A percentile compares a stretch with the other conserved stretches of the same genome.
phyloP scores from a whole-genome alignment of 225 moss, liverwort and hornwort genomes.

The Lunularia cruciata region DNA sequence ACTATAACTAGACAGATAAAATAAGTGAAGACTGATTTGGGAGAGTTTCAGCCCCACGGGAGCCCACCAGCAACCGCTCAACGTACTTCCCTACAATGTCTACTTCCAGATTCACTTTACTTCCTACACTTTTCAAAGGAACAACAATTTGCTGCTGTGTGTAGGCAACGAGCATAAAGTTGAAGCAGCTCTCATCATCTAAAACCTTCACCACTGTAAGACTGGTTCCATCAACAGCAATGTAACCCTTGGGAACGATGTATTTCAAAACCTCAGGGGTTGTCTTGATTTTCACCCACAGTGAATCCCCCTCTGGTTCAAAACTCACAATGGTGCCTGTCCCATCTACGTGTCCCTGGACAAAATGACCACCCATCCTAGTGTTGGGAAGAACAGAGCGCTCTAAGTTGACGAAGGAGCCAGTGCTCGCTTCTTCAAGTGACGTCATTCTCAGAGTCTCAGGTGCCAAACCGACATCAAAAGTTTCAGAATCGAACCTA shows the following conservation, averaged over 20 bases:
- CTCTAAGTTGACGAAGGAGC: conserved; percentile 77
- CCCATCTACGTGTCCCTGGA: conserved; percentile 95
- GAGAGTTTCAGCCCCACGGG: conserved; percentile 16
- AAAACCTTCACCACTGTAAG: conserved; percentile 83
- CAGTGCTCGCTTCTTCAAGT: conserved; percentile 64
- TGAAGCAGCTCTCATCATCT: conserved; percentile 73
- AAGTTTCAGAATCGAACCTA: conserved; percentile 58
- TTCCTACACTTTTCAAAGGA: conserved; percentile 72
- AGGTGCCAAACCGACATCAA: conserved; percentile 77
- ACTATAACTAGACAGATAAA: too few species aligned
- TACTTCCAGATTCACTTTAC: conserved; percentile 85
- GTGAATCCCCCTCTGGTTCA: conserved; percentile 70
- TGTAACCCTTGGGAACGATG: conserved; percentile 89
- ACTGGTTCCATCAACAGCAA: conserved; percentile 93
- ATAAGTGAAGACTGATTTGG: background rate
- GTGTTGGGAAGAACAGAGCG: conserved; percentile 73
- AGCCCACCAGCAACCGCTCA: conserved; percentile 81
- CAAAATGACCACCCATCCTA: conserved; percentile 94
- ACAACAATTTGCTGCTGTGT: conserved; percentile 79
- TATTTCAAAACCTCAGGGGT: conserved; percentile 71
- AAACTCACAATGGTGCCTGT: conserved; percentile 75
- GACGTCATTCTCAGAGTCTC: conserved; percentile 81
- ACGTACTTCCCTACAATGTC: conserved; percentile 96
- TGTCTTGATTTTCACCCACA: conserved; percentile 83
- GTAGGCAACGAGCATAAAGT: conserved; percentile 90